Conservation (phyloP, 148 eudicot genomes). For the Cornus kousa region DNA sequence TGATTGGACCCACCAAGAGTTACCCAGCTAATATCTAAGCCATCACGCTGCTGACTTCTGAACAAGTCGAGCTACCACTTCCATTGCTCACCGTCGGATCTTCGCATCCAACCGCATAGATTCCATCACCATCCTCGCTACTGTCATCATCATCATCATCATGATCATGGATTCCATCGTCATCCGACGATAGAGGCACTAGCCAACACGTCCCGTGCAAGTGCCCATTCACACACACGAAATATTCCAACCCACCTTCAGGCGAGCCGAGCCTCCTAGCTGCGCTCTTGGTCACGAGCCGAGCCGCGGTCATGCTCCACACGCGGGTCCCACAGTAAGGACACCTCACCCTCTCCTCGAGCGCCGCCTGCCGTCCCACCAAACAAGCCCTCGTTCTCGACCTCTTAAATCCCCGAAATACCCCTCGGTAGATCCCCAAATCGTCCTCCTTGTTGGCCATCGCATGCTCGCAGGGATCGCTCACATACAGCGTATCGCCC, state of each 20-base stretch:
- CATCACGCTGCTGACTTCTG: background rate
- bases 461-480: slow-evolving; percentile 85
- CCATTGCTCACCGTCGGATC: background rate
- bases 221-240: slow-evolving; percentile 81
- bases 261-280: slow-evolving; percentile 64
- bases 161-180: slow-evolving; percentile 11
- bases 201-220: slow-evolving; percentile 77
- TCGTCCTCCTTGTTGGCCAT: slow-evolving; percentile 36
- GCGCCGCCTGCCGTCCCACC: slow-evolving; percentile 47
- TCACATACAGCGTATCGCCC: slow-evolving; percentile 61
- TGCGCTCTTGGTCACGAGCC: slow-evolving; percentile 61
- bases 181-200: slow-evolving; percentile 60
- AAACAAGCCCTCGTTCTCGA: slow-evolving; percentile 58
- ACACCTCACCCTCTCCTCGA: slow-evolving; percentile 61
- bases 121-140: background rate
- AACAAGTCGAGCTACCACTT: background rate
- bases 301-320: slow-evolving; percentile 81
- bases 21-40: background rate
- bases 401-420: slow-evolving; percentile 57
- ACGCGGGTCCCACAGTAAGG: slow-evolving; percentile 79
- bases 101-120: background rate
- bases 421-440: slow-evolving; percentile 73
- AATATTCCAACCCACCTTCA: slow-evolving; percentile 61
- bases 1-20: background rate
- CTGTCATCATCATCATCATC: slow-evolving; percentile 3